Evolutionary conservation across 306 rosid genomes (phyloP), one percentile per base, ranked within the genome.

Genomic region (Prunus dulcis): DNA sequence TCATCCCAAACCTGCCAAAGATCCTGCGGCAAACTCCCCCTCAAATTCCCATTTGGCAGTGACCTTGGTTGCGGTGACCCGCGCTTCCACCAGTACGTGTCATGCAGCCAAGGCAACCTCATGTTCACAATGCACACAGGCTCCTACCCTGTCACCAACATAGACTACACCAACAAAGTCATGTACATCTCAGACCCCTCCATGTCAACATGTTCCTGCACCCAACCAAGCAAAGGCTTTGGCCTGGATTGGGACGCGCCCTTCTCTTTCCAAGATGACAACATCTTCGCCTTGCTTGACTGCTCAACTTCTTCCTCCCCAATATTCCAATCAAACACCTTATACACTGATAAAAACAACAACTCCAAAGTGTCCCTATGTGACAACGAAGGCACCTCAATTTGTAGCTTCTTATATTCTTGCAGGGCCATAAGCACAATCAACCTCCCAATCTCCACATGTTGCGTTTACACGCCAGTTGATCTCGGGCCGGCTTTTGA

Each of bases 381-480:
- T 71, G 98, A 90, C 47, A 78, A 61, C 47, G 86, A 85, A 34
- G 84, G 87, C 32, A 3, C 83, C 17, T 32, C 65, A 30, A 87
- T 91, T 81, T 93, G 98, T 20, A 82, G 89, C 53, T 88, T 82
- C 66, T 38, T 91, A 14, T 87, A 86, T 49, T 86, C 93, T 9
- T 93, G 97, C 80, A 79, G 78, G 30, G 90, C 96, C 1, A 87
- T 88, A 27, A 85, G 91, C 28, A 86, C 80, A 2, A 82, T 87
- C 61, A 90, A 86, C 28, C 80, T 87, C 1, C 97, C 97, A 7
- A 84, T 89, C 52, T 82, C 93, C 1, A 77, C 93, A 3, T 93
- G 98, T 28, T 93, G 98, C 13, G 92, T 91, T 72, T 93, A 93
- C 74, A 75, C 97, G 0, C 98, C 98, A 0, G 90, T 93, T 22